Conservation (phyloP, 345 rosid species). For the Sisymbrium altissimum region DNA sequence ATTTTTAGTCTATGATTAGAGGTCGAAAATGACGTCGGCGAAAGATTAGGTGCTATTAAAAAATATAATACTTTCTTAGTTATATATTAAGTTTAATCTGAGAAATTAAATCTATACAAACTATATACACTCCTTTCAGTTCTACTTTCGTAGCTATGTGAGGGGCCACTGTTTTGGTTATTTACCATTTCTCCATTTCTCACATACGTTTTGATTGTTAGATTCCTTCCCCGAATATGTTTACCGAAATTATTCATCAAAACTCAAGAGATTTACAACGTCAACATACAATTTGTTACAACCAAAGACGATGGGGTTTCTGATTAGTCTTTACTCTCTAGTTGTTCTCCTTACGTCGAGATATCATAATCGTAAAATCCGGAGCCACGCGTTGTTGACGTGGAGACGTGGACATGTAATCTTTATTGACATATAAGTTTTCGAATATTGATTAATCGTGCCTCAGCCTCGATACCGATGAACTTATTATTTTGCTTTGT, state of each 20-base stretch:
- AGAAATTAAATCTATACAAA: not conserved
- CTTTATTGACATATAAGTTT: not conserved
- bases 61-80: not conserved
- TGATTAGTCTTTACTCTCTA: not conserved
- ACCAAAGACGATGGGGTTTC: not conserved
- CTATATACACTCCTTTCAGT: not conserved
- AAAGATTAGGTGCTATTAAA: not conserved
- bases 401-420: conserved; percentile 17
- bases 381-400: conserved; percentile 21
- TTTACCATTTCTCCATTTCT: not conserved
- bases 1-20: conserved; percentile 3
- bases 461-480: not conserved
- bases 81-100: not conserved
- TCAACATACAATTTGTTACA: not conserved
- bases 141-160: not conserved
- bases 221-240: not conserved
- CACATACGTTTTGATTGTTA: not conserved
- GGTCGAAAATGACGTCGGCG: conserved; percentile 4
- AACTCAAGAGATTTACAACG: not conserved
- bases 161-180: not conserved
- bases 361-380: not conserved
- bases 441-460: not conserved
- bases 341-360: not conserved
- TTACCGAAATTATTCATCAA: not conserved
- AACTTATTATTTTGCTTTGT: not conserved